Evolutionary conservation across 768 basidiomycete species (phyloP).

Genomic region (Phallus indusiatus): DNA sequence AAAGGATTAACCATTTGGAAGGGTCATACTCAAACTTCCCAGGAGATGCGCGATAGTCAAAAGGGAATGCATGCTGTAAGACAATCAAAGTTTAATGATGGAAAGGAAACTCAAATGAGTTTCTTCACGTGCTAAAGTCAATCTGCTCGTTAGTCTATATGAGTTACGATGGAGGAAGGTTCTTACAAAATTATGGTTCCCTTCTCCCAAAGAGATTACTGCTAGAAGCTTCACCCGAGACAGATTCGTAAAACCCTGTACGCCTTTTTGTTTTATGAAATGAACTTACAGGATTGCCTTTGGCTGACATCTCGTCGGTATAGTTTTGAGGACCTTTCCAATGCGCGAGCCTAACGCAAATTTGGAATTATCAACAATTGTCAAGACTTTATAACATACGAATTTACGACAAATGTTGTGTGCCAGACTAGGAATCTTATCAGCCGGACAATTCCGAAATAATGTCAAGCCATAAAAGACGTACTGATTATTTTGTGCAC

Average conservation of each 20-base stretch:
- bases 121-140: not conserved
- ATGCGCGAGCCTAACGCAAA: slow-evolving; percentile 49
- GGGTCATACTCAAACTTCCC: slow-evolving; percentile 65
- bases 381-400: slow-evolving; percentile 30
- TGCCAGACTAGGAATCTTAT: slow-evolving; percentile 47
- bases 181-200: slow-evolving; percentile 67
- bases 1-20: slow-evolving; percentile 66
- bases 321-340: slow-evolving; percentile 80
- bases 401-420: slow-evolving; percentile 62
- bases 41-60: slow-evolving; percentile 70
- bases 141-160: not conserved
- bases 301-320: slow-evolving; percentile 70
- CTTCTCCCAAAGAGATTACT: slow-evolving; percentile 64
- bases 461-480: slow-evolving; percentile 14
- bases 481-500: slow-evolving; percentile 51
- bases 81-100: not conserved
- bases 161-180: not conserved
- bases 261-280: not conserved
- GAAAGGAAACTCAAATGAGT: not conserved
- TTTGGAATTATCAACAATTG: not conserved
- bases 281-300: slow-evolving; percentile 54
- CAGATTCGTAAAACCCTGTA: not conserved
- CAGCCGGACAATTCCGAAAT: not conserved
- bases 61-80: slow-evolving; percentile 62
- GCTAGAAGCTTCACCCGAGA: slow-evolving; percentile 43